These are phyloP conservation scores for Coprinopsis cinerea DNA, from an alignment of 768 basidiomycete genomes.

Conservation along the genomic window DNA sequence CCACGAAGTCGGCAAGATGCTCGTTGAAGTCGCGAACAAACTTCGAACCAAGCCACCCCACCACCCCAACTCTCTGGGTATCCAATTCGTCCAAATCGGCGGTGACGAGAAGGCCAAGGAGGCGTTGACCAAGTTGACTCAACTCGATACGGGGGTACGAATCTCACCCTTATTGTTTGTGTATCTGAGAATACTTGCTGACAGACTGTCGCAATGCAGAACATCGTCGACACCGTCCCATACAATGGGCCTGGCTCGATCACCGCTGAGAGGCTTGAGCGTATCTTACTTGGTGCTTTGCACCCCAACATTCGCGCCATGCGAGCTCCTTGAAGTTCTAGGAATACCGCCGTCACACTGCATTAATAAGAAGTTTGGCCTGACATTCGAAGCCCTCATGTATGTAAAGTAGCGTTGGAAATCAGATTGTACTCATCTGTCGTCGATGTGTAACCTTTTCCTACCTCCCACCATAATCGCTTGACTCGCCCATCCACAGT, in stretches of 20 bases:
- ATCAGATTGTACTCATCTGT: too few relatives aligned
- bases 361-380: too few relatives aligned
- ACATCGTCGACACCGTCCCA: slow-evolving; percentile 28
- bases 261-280: slow-evolving; percentile 23
- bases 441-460: too few relatives aligned
- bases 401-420: too few relatives aligned
- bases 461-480: too few relatives aligned
- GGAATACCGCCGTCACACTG: too few relatives aligned
- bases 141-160: background rate
- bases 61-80: slow-evolving; percentile 27
- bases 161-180: too few relatives aligned
- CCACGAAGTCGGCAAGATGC: slow-evolving; percentile 3
- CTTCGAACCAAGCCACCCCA: slow-evolving; percentile 19
- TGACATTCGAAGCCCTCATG: too few relatives aligned
- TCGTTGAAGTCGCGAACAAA: slow-evolving; percentile 17
- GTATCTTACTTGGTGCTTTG: slow-evolving; percentile 28
- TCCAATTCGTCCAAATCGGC: slow-evolving; percentile 31
- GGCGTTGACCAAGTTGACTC: background rate
- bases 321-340: background rate
- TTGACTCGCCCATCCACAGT: too few relatives aligned
- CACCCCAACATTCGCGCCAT: slow-evolving; percentile 24
- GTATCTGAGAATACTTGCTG: background rate
- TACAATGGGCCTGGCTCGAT: slow-evolving; percentile 17
- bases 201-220: slow-evolving; percentile 15
- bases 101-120: slow-evolving; percentile 17